Base-by-base conservation (phyloP, 73 alveolate genomes). In the Paramecium tetraurelia region DNA sequence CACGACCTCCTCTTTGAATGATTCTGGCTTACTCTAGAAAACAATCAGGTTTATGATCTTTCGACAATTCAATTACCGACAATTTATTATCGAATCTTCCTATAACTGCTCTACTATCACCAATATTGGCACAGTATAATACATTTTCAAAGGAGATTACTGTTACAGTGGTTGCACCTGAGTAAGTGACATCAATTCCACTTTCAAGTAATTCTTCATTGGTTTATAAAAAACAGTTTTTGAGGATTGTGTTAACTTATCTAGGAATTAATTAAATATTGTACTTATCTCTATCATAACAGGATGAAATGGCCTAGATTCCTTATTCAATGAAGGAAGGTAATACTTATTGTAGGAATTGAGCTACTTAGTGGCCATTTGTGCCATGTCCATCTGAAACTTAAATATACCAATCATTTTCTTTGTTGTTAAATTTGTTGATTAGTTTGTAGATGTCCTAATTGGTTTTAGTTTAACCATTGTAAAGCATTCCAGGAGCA, bases 11-110 rank as follows among this genome's bases (percentile, higher is more conserved):
- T 59, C 92, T 95, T 18, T 53, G 24, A 22, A 92, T 33, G 50
- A 98, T 98, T 86, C 99, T 93, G 58, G 94, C 92, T 59, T 92
- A 95, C 90, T 98, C 99, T 41, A 94, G 95, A n/a, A 97, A 97
- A 59, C 93, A 95, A 72, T 95, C 94, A 12, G 99, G 99, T 86
- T 98, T 98, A 88, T 98, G 99, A 85, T 98, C 99, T 89, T 70
- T 88, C 2, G 96, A 88, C 9, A 92, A 68, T 14, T 86, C 94
- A 75, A 83, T 83, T 8, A 83, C 90, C 20, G 71, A 43, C 31
- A 77, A 35, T 36, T 70, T 59, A 18, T 76, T 85, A 58, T 89
- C 84, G 7, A 63, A 36, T 27, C 93, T 83, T 53, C 93, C 86
- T n/a, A 80, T 80, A 14, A 92, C 36, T 14, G 96, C 96, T 59